Evolutionary conservation across 768 basidiomycete species (phyloP), one percentile per base, ranked within the genome.

Genomic region (Agrocybe chaxingu): DNA sequence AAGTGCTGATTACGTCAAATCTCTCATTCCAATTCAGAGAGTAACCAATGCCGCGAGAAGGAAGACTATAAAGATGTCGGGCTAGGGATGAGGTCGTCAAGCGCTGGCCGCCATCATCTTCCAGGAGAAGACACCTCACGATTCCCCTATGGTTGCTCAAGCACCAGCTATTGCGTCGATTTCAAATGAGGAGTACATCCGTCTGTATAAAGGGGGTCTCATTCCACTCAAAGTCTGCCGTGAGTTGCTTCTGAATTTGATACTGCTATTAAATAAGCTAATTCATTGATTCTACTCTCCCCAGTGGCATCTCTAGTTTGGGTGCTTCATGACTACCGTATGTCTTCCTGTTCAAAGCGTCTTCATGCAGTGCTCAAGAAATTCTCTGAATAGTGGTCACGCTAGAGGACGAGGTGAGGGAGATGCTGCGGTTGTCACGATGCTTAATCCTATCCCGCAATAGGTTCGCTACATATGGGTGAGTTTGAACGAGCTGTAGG

Each of bases 401-500:
- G 6, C 46, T 65, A 18, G 57, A 62, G 38, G 64, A 67, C 39
- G 66, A 67, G 58, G 66, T 62, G 31, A 5, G 52, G 24, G 12
- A 19, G 29, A 7, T 37, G 19, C 31, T 30, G 12, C 42, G 16
- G 3, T 35, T 31, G 16, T 4, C 24, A 24, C 24, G 8, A 2
- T 43, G 4, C 13, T 16, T 24, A 3, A 42, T 32, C 12, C 11
- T 11, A 37, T 32, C 29, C 8, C 10, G 36, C 16, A 12, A 30
- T 41, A 74, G 72, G 59, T 73, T 51, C 57, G 58, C 29, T 70
- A 65, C 48, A 69, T 76, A 31, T 74, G 74, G 73, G 74, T 75
- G 42, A 29, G 63, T 46, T 7, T 41, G 12, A 10, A 8, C 19
- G 5, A 5, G 18, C n/a, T 10, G 34, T 5, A 11, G 36, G 5